These are phyloP conservation scores for Paracamarosporium sp. DNA, from an alignment of 2,329 filamentous ascomycete species.

Conservation along the genomic window DNA sequence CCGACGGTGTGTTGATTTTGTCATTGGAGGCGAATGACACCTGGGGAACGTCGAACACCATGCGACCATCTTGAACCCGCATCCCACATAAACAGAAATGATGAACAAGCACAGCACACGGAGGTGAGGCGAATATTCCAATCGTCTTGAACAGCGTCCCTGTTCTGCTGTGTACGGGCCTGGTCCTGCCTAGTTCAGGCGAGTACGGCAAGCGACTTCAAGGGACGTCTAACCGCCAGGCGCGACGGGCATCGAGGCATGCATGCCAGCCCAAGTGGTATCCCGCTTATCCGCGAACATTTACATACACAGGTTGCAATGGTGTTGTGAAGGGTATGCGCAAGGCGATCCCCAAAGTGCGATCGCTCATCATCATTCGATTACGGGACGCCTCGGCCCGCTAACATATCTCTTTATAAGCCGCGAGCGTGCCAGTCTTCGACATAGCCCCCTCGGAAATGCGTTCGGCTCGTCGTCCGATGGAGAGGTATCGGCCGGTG, in stretches of 20 bases:
- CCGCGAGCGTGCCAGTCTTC: background rate
- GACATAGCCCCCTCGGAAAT: background rate
- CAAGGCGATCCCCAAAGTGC: background rate
- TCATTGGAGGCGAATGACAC: conserved; percentile 7
- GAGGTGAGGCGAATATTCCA: background rate
- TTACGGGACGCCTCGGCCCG: background rate
- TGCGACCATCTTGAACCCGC: background rate
- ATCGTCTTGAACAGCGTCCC: background rate
- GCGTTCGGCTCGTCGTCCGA: conserved; percentile 1
- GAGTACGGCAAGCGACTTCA: background rate
- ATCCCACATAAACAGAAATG: background rate
- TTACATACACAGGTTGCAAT: background rate
- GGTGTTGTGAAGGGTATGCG: background rate
- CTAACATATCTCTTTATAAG: background rate
- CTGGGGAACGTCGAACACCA: conserved; percentile 1
- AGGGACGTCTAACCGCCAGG: background rate
- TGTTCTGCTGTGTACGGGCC: background rate
- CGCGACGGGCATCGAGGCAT: background rate
- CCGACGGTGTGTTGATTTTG: conserved; percentile 7
- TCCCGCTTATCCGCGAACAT: background rate
- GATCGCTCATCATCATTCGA: background rate
- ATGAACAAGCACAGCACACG: background rate
- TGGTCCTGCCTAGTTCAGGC: background rate
- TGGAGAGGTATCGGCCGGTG: background rate
- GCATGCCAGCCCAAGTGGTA: background rate